These are phyloP conservation scores for Cladosporium oxysporum DNA, from an alignment of 2,329 filamentous ascomycete species.

Conservation along the genomic window DNA sequence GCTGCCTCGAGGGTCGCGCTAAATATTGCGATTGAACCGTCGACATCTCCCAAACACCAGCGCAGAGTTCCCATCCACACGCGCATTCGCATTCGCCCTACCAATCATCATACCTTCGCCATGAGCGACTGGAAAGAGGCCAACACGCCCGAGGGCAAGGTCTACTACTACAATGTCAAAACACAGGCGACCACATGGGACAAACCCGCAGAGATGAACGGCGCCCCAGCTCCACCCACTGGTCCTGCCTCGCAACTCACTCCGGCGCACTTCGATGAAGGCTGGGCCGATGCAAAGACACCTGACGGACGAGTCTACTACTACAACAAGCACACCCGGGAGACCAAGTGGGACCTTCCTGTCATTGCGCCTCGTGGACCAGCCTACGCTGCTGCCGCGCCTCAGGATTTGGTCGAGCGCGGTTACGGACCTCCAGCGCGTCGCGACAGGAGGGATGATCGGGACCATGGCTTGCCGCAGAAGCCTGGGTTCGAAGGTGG, in stretches of 20 bases:
- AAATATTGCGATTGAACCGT: background rate
- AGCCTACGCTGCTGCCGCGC: slow-evolving; percentile 60
- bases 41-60: background rate
- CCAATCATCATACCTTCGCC: background rate
- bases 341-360: slow-evolving; percentile 95
- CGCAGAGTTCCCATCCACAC: background rate
- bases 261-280: slow-evolving; percentile 66
- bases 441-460: slow-evolving; percentile 35
- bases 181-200: slow-evolving; percentile 93
- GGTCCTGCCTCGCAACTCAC: slow-evolving; percentile 52
- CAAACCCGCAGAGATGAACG: slow-evolving; percentile 71
- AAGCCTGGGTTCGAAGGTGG: slow-evolving; percentile 40
- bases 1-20: background rate
- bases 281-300: slow-evolving; percentile 87
- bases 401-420: slow-evolving; percentile 23
- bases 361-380: slow-evolving; percentile 24
- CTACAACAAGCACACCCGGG: slow-evolving; percentile 85
- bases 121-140: slow-evolving; percentile 31
- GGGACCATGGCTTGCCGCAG: slow-evolving; percentile 46
- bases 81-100: background rate
- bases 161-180: slow-evolving; percentile 86
- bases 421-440: slow-evolving; percentile 26
- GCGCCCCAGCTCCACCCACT: slow-evolving; percentile 64
- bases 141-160: slow-evolving; percentile 57
- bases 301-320: slow-evolving; percentile 90